A percentile compares a stretch with the other conserved stretches of the same genome.
Evolutionary conservation across 2,329 filamentous ascomycete genomes (phyloP).

Genomic region (Cladosporium velox): DNA sequence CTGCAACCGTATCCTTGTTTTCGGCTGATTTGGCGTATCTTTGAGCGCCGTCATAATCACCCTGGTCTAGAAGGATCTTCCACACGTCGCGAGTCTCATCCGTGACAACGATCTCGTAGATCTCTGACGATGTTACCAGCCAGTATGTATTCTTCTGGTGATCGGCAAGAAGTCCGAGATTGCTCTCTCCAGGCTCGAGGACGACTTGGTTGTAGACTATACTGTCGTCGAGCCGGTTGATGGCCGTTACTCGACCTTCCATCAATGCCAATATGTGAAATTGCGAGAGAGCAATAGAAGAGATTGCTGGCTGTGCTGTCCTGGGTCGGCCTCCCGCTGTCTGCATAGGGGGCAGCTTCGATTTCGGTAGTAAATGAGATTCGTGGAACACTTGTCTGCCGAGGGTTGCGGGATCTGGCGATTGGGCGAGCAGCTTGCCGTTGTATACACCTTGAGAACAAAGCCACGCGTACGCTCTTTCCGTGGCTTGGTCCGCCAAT

Average conservation of each 20-base stretch:
- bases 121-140: slow-evolving; percentile 88
- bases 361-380: slow-evolving; percentile 73
- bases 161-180: slow-evolving; percentile 84
- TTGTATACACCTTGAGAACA: slow-evolving; percentile 84
- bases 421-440: slow-evolving; percentile 66
- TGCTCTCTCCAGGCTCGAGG: slow-evolving; percentile 74
- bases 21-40: slow-evolving; percentile 76
- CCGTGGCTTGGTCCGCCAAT: slow-evolving; percentile 38
- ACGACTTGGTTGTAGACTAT: slow-evolving; percentile 87
- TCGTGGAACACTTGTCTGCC: slow-evolving; percentile 75
- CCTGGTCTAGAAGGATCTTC: slow-evolving; percentile 85
- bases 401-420: slow-evolving; percentile 63
- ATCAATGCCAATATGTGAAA: slow-evolving; percentile 89
- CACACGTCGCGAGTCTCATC: slow-evolving; percentile 93
- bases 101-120: slow-evolving; percentile 88
- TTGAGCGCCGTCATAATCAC: slow-evolving; percentile 85
- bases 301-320: slow-evolving; percentile 69
- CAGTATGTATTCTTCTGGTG: slow-evolving; percentile 96
- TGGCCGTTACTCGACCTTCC: slow-evolving; percentile 78
- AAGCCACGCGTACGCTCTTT: slow-evolving; percentile 87
- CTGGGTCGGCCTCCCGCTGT: slow-evolving; percentile 65
- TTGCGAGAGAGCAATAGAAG: slow-evolving; percentile 81
- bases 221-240: slow-evolving; percentile 83
- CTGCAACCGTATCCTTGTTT: slow-evolving; percentile 89
- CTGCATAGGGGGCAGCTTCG: slow-evolving; percentile 71